A percentile compares a stretch with the other conserved stretches of the same genome.
phyloP scores from a whole-genome alignment of 192 early-diverging fungal genomes.

The Umbelopsis isabellina region DNA sequence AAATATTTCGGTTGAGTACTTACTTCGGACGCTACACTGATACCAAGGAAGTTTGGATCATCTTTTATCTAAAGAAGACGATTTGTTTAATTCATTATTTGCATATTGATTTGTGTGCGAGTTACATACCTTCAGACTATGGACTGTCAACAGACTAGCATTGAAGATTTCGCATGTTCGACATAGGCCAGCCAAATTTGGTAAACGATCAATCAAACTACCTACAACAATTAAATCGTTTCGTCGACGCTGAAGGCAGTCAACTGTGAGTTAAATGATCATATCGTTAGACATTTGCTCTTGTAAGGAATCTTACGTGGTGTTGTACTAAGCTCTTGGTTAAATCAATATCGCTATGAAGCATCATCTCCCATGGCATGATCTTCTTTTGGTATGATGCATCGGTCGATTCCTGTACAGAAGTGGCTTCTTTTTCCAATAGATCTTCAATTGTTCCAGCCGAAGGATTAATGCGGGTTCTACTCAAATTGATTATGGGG shows the following conservation, averaged over 20 bases:
- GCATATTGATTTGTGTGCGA: no score
- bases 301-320: neutral
- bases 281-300: neutral
- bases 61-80: slow-evolving; percentile 41
- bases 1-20: neutral
- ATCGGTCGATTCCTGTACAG: slow-evolving; percentile 1
- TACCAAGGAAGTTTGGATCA: slow-evolving; percentile 50
- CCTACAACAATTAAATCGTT: slow-evolving; percentile 64
- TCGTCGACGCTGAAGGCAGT: slow-evolving; percentile 28
- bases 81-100: neutral
- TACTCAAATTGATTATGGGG: slow-evolving; percentile 26
- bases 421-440: neutral
- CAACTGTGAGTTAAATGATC: neutral
- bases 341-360: slow-evolving; percentile 56
- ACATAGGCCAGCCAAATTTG: slow-evolving; percentile 60
- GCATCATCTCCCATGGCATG: slow-evolving; percentile 62
- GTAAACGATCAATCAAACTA: slow-evolving; percentile 53
- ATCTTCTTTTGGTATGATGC: slow-evolving; percentile 60
- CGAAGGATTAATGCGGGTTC: slow-evolving; percentile 25
- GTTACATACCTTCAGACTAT: slow-evolving; percentile 39
- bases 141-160: slow-evolving; percentile 51
- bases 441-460: slow-evolving; percentile 31
- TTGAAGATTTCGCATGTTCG: slow-evolving; percentile 70
- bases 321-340: slow-evolving; percentile 34
- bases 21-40: slow-evolving; percentile 59